Conservation (phyloP, 31 red algal genomes). For the Asparagopsis taxiformis region DNA sequence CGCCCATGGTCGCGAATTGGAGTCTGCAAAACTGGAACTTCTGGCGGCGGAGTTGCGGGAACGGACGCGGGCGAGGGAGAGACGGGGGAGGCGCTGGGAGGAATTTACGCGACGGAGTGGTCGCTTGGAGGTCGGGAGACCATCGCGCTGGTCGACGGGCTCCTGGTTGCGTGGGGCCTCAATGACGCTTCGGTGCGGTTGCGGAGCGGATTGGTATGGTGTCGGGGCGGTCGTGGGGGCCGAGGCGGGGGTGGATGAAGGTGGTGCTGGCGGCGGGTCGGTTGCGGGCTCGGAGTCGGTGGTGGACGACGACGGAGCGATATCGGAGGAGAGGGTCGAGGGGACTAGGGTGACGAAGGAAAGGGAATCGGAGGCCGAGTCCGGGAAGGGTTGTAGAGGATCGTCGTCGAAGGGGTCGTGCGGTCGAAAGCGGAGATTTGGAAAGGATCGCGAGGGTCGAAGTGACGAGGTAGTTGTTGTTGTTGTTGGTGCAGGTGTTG, state of each 20-base stretch:
- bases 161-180: background rate
- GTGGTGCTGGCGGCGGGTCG: background rate
- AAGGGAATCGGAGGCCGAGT: too few relatives aligned
- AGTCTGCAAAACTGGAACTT: conserved; percentile 9
- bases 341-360: too few relatives aligned
- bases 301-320: too few relatives aligned
- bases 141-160: background rate
- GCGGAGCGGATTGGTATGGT: conserved; percentile 12
- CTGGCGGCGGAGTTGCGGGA: background rate
- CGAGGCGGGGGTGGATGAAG: background rate
- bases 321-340: too few relatives aligned
- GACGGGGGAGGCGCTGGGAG: conserved; percentile 1
- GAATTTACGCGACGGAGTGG: conserved; percentile 12
- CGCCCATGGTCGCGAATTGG: background rate
- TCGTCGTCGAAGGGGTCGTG: too few relatives aligned
- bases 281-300: too few relatives aligned
- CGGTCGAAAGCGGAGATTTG: too few relatives aligned
- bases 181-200: conserved; percentile 6
- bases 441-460: too few relatives aligned
- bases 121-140: conserved; percentile 1
- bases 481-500: too few relatives aligned
- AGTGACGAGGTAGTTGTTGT: too few relatives aligned
- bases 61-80: conserved; percentile 1
- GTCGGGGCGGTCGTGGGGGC: conserved; percentile 4
- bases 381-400: too few relatives aligned